Evolutionary conservation across 345 rosid genomes (phyloP), one percentile per base, ranked within the genome.

Genomic region (Brassica incana): DNA sequence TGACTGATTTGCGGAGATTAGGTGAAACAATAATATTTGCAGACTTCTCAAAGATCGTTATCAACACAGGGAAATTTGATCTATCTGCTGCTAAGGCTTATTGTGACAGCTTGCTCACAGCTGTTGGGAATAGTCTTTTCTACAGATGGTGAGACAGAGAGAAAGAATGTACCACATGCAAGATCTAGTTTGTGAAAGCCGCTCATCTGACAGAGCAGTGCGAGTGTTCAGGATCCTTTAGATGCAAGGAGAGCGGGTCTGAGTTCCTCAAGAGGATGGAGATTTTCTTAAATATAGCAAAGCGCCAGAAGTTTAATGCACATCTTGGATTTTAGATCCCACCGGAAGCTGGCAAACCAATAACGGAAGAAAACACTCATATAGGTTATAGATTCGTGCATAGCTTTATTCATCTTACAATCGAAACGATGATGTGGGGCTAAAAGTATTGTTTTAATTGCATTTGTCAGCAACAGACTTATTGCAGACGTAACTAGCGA

Each of bases 11-110:
- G 67, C 97, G 97, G 77, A 94, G 90, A 86, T 86, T 94, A 72
- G 97, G 99, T 79, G 97, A 97, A 77, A 83, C 89, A 14, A 89
- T 95, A 74, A 88, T 95, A 82, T 95, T 86, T 85, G 97, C 99
- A 30, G 90, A 88, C 84, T 95, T 92, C 86, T 88, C 97, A 35
- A 95, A 95, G 84, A 83, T 95, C 65, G 82, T 92, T 36, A 87
- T 95, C 72, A 91, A 92, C 88, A 95, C 99, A 3, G 97, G 90
- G 75, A 92, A 91, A 82, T 83, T 84, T 25, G 88, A 88, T 79
- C 59, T 91, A 36, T 78, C 94, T 63, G 87, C 94, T 62, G 97
- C 97, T 59, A 89, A 87, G 86, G 88, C 92, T 66, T 95, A 92
- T 82, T 91, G 90, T 85, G 90, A 92, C 77, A 92, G 95, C 89